phyloP scores from a whole-genome alignment of 2,329 filamentous ascomycete species.

The Colletotrichum camelliae region DNA sequence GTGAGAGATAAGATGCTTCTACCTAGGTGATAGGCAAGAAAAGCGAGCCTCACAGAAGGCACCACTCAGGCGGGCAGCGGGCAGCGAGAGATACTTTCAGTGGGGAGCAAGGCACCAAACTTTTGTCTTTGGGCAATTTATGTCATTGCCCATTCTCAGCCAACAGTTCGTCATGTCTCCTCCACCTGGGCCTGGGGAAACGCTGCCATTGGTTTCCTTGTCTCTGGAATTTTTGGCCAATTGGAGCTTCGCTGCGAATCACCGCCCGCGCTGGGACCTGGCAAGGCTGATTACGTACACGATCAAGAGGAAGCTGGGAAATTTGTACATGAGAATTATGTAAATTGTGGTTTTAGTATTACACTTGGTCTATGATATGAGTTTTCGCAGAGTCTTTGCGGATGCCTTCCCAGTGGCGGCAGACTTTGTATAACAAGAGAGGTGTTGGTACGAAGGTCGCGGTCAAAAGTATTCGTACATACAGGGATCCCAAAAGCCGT shows the following conservation, averaged over 20 bases:
- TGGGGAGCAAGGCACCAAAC: neutral
- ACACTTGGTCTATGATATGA: neutral
- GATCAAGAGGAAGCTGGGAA: neutral
- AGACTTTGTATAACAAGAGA: neutral
- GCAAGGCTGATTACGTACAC: constrained; percentile 16
- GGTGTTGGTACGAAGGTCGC: too few species aligned
- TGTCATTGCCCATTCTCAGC: constrained; percentile 18
- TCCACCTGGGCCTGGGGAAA: constrained; percentile 18
- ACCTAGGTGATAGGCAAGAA: neutral
- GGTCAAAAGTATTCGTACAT: too few species aligned
- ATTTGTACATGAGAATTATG: neutral
- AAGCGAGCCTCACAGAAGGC: neutral
- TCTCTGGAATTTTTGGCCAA: constrained; percentile 9
- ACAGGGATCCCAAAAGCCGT: too few species aligned
- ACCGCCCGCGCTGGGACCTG: neutral
- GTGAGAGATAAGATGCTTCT: neutral
- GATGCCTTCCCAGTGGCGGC: neutral
- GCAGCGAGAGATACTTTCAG: neutral
- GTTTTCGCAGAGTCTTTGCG: neutral
- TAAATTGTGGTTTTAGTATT: neutral
- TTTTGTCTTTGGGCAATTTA: constrained; percentile 12
- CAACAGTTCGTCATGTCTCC: constrained; percentile 24
- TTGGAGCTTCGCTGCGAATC: neutral
- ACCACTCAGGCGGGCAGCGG: neutral
- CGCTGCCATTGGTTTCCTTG: constrained; percentile 9